Base-by-base conservation (phyloP, 2,329 filamentous ascomycete genomes). In the Aspergillus latus region DNA sequence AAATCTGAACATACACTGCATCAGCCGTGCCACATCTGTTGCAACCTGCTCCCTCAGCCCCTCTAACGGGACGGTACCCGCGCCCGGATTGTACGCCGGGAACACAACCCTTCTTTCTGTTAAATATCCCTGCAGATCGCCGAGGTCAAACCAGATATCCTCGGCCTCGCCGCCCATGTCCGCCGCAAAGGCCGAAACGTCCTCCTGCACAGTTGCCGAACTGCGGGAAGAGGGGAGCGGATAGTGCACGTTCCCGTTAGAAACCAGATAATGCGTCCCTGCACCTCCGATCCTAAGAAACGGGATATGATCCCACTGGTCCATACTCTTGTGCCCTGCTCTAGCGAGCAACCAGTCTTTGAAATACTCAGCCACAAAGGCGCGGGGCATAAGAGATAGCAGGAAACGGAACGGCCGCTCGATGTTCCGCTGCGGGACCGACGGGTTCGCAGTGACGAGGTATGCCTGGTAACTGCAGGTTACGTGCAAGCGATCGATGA, bases 91-190 rank as follows among this genome's bases (percentile, higher is more conserved):
- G 11, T 50, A 54, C 32, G 54, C 49, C 2, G 63, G 37, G 10
- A 66, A 48, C 34, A 39, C 48, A 2, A 66, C 56, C 26, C 53
- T 51, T 37, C 59, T 59, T 28, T 66, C 61, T 0, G 51, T 57
- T 6, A 67, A 49, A 54, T 62, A 66, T 0, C 62, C 63, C 47
- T 62, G 60, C 21, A 67, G 42, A 42, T 67, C 65, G 8, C 61
- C 52, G 28, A 67, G 59, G 15, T 66, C 62, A 39, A 67, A 66
- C 64, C 64, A 67, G 32, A 65, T 63, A 7, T 64, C 64, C 8
- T 64, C 59, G 13, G 66, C 13, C n/a, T 62, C 54, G n/a, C 54
- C 29, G 36, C 50, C 52, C 32, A 64, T 30, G 11, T 60, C 56
- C 6, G 47, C 26, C 1, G 63, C 45, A 7, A 63, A 51, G 2